phyloP scores from a whole-genome alignment of 2,329 filamentous ascomycete genomes.

The Cordyceps militaris region DNA sequence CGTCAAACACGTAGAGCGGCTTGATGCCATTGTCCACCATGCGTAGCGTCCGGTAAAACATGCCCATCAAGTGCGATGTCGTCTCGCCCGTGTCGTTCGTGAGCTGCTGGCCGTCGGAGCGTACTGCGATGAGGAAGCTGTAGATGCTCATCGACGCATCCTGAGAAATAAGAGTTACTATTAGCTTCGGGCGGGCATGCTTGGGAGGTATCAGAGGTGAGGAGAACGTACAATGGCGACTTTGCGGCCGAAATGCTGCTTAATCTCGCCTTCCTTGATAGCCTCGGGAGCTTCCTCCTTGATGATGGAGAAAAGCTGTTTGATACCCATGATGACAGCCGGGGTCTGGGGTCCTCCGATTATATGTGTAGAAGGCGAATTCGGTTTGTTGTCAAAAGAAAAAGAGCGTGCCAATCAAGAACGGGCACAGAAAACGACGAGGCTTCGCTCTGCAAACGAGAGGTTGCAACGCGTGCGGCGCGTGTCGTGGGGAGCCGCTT shows the following conservation, averaged over 20 bases:
- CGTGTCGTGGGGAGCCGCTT: conserved; percentile 12
- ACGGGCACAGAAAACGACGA: not conserved
- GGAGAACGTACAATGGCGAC: conserved; percentile 75
- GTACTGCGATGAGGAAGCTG: conserved; percentile 95
- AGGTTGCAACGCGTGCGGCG: conserved; percentile 5
- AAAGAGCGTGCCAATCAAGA: not conserved
- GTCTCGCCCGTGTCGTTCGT: conserved; percentile 94
- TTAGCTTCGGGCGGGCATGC: too few relatives aligned
- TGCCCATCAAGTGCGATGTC: conserved; percentile 96
- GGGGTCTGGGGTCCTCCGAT: not conserved
- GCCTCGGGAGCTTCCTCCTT: conserved; percentile 92
- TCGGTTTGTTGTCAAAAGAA: not conserved
- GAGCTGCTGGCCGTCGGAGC: conserved; percentile 92
- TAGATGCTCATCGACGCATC: conserved; percentile 91
- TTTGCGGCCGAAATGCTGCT: conserved; percentile 97
- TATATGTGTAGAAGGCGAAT: not conserved
- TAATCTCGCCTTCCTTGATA: conserved; percentile 95
- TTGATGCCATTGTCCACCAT: conserved; percentile 99
- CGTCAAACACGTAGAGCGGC: conserved; percentile 95
- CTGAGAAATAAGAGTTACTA: conserved; percentile 17
- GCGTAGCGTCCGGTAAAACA: conserved; percentile 97
- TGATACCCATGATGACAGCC: conserved; percentile 50
- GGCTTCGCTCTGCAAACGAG: not conserved
- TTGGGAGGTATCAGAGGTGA: too few relatives aligned
- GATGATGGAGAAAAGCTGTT: conserved; percentile 73